Evolutionary conservation across 2,329 filamentous ascomycete genomes (phyloP), one percentile per base, ranked within the genome.

Genomic region (Periconia sp.): DNA sequence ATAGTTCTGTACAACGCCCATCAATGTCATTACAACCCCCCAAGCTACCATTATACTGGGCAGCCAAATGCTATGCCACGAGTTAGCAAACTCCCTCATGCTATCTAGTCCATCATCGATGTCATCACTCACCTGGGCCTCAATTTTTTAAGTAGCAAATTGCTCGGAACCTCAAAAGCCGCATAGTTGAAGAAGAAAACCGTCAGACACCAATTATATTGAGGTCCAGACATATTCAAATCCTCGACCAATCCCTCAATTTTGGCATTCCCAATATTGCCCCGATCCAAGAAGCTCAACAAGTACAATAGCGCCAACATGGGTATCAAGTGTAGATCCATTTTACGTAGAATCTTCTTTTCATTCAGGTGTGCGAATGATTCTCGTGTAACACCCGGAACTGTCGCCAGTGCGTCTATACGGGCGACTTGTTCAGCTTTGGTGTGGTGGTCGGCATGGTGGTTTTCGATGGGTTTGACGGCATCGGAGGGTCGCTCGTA

Each of bases 191-290:
- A 74, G 59, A 88, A 88, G 66, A 87, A 88, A 0, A 87, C 66
- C 0, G 84, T 87, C 37, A 88, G 57, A 2, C 82, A 82, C 5
- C 79, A 83, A 1, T 87, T 74, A 46, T 87, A 87, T 55, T 86
- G 74, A 32, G 85, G 79, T 1, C 79, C 82, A 1, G 51, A 54
- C 55, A 70, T 61, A 4, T 52, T 38, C 13, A 65, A 36, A 18
- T 63, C 59, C 36, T 57, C 56, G 4, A 49, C 55, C 17, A 69
- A 43, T 1, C 64, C 62, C 36, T 68, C 63, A n/a, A 73, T 66
- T 16, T 62, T 62, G 44, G 59, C 72, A 73, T 81, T 84, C 2
- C 62, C 62, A 6, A 68, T 66, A 19, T 67, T 68, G 13, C 61
- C 61, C 13, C 65, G 47, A 13, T 68, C 65, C 3, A 68, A 50